Evolutionary conservation across 331 rosid species (phyloP).

Genomic region (Prunus yedoensis): DNA sequence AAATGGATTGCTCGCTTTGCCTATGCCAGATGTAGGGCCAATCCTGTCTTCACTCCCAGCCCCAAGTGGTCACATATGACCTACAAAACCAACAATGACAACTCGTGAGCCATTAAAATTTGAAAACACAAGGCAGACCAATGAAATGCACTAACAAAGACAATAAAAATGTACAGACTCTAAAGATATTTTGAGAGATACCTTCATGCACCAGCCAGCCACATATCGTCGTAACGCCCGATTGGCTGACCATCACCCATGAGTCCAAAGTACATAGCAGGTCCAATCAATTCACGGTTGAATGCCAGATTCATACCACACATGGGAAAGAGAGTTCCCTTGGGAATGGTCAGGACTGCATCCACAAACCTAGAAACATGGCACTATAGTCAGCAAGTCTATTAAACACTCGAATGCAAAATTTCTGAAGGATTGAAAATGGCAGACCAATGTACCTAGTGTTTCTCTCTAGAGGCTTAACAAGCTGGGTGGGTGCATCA

Average conservation of each 20-base stretch:
- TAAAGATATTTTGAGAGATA: conserved; percentile 11
- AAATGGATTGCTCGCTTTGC: conserved; percentile 61
- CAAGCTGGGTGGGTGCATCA: conserved; percentile 65
- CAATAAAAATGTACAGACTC: neutral
- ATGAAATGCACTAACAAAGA: neutral
- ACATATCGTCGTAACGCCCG: conserved; percentile 60
- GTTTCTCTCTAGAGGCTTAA: conserved; percentile 59
- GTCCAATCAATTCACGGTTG: conserved; percentile 52
- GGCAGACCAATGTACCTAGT: conserved; percentile 28
- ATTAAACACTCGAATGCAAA: neutral
- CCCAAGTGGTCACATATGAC: conserved; percentile 55
- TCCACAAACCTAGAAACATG: conserved; percentile 42
- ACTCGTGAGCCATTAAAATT: neutral
- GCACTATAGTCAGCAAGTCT: neutral
- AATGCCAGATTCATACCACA: conserved; percentile 58
- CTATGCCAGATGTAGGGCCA: conserved; percentile 66
- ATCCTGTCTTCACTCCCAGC: conserved; percentile 52
- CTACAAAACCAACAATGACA: conserved; percentile 17
- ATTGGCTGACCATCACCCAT: conserved; percentile 66
- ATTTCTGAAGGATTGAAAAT: too few relatives aligned
- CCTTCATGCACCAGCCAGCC: conserved; percentile 70
- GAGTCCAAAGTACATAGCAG: conserved; percentile 61
- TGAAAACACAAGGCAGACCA: neutral
- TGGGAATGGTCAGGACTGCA: conserved; percentile 57
- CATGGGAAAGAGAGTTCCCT: conserved; percentile 59